A percentile compares a stretch with the other conserved stretches of the same genome.
These are phyloP conservation scores for Musa schizocarpa DNA, from an alignment of 176 grass and related monocot genomes.

Conservation along the genomic window DNA sequence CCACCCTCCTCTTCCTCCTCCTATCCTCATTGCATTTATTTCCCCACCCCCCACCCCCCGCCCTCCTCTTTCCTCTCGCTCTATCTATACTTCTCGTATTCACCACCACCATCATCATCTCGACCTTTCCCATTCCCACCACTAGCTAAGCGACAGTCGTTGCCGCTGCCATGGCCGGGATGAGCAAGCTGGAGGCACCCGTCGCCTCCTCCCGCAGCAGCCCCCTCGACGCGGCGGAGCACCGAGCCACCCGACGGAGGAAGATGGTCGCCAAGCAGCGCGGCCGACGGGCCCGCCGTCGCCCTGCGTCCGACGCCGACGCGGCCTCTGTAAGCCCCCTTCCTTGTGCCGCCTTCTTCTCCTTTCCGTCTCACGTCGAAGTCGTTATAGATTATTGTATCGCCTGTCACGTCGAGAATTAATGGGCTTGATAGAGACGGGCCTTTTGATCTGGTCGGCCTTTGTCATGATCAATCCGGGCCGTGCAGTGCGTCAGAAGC, in stretches of 20 bases:
- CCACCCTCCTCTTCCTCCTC: slow-evolving; percentile 14
- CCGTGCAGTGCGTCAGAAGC: too few relatives aligned
- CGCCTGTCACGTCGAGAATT: background rate
- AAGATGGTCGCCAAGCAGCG: slow-evolving; percentile 17
- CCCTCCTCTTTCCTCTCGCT: background rate
- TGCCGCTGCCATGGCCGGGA: background rate
- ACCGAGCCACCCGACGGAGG: slow-evolving; percentile 13
- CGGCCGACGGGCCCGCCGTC: background rate
- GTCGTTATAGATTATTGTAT: too few relatives aligned
- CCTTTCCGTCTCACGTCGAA: background rate
- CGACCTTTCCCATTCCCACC: background rate
- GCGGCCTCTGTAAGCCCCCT: slow-evolving; percentile 4
- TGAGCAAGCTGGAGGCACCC: background rate
- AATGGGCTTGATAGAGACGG: background rate
- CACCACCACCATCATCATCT: background rate
- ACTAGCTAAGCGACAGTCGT: background rate
- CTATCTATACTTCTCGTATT: background rate
- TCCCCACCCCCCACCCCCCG: background rate
- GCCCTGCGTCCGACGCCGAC: slow-evolving; percentile 1
- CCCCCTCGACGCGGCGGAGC: slow-evolving; percentile 3
- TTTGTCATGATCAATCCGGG: too few relatives aligned
- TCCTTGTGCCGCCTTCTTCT: too few relatives aligned
- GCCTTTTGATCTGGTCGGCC: background rate
- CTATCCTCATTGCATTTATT: background rate
- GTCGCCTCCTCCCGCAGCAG: background rate